phyloP scores from a whole-genome alignment of 2,329 filamentous ascomycete species.

The Blastomyces parvus region DNA sequence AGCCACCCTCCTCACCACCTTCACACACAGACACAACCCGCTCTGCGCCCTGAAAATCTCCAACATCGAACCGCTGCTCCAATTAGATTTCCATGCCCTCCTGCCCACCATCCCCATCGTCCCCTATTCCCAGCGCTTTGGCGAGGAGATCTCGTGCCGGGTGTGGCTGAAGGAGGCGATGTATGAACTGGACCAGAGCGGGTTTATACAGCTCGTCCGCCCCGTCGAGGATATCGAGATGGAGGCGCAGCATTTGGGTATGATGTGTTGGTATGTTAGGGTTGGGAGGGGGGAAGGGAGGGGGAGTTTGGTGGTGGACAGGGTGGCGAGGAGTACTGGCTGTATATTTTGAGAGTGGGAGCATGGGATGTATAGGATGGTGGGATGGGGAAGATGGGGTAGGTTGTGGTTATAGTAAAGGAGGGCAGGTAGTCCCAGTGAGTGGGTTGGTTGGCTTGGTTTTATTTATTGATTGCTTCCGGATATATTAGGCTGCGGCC shows the following conservation, averaged over 20 bases:
- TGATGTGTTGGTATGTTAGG: conserved; percentile 1
- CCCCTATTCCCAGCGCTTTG: conserved; percentile 17
- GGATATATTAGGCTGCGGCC: background rate
- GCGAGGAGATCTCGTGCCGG: conserved; percentile 17
- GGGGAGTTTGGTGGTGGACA: background rate
- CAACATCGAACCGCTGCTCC: conserved; percentile 15
- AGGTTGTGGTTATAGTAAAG: background rate
- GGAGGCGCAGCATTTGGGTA: conserved; percentile 13
- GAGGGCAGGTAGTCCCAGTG: background rate
- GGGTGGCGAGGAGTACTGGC: background rate
- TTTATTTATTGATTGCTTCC: background rate
- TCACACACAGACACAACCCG: conserved; percentile 11
- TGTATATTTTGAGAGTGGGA: background rate
- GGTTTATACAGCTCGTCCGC: conserved; percentile 17
- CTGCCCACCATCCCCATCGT: conserved; percentile 16
- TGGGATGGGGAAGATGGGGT: background rate
- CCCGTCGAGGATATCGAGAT: conserved; percentile 16
- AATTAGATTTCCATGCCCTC: conserved; percentile 14
- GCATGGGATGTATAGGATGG: background rate
- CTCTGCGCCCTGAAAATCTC: conserved; percentile 20
- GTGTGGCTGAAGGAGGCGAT: conserved; percentile 22
- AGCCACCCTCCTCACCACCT: conserved; percentile 8
- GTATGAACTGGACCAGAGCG: conserved; percentile 20
- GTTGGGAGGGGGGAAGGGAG: background rate
- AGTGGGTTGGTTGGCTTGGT: background rate